Base-by-base conservation (phyloP, 2,329 filamentous ascomycete genomes). In the Talaromyces sp. region DNA sequence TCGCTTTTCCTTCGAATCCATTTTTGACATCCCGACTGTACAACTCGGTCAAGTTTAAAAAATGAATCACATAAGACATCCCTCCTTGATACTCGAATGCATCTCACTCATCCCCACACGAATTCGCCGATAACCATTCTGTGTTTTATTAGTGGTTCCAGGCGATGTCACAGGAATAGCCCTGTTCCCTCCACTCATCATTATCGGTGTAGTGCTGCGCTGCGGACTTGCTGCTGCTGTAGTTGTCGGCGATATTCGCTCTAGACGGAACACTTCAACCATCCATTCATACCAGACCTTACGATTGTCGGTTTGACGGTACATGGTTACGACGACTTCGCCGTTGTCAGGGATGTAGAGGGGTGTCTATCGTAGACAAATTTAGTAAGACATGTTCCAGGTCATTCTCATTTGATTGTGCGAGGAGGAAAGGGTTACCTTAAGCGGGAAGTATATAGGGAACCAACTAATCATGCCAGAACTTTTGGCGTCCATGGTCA, bases 281-380 rank as follows among this genome's bases (percentile, higher is more conserved):
- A 94, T 80, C 94, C 94, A 99, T 73, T 99, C 94, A 72, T 99
- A 99, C 95, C 94, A 99, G 7, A 99, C 94, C 72, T 89, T 95
- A 37, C 88, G 85, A 70, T 97, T 91, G 69, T 99, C 93, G 0
- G 94, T 97, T 75, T 95, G 89, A 53, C 94, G 84, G 89, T 91
- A 97, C 86, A 99, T 97, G 70, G 86, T 94, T 37, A 97, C 85
- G 64, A 95, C 89, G 4, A 97, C 79, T 72, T 96, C 90, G 0
- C 88, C 86, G 63, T 90, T 85, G 58, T 90, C 88, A 0, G 94
- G 93, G 64, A 95, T 85, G 69, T 91, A 89, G 13, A 99, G 80
- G 0, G 94, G 93, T 65, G 85, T 86, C 91, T 96, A 64, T n/a
- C 36, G 65, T 51, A 59, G 46, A 66, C 59, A 69, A 61, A 52